Percentiles rank a stretch among this genome's conserved stretches.
Evolutionary conservation across 768 basidiomycete species (phyloP).

Genomic region (Phlebiopsis flavidoalba): DNA sequence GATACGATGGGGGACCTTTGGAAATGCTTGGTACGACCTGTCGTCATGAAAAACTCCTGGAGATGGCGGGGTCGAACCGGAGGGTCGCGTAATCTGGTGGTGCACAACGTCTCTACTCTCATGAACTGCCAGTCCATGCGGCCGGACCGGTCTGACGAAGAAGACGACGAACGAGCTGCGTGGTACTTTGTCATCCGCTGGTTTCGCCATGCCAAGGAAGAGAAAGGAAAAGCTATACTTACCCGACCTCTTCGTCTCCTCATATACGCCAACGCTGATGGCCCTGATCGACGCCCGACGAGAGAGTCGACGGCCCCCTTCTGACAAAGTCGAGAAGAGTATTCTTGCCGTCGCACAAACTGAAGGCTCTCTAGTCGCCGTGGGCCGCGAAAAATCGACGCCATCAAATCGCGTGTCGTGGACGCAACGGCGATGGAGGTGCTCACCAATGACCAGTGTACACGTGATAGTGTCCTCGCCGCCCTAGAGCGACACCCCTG

Average conservation of each 20-base stretch:
- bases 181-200: no score
- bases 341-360: background rate
- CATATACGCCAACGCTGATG: slow-evolving; percentile 26
- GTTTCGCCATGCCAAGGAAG: no score
- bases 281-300: slow-evolving; percentile 13
- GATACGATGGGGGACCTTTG: background rate
- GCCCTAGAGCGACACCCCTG: slow-evolving; percentile 8
- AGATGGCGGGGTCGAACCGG: background rate
- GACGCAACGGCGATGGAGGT: background rate
- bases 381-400: background rate
- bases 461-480: slow-evolving; percentile 4
- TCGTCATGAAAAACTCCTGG: background rate
- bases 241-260: slow-evolving; percentile 21
- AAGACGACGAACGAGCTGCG: background rate
- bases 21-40: background rate
- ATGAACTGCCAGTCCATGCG: slow-evolving; percentile 14
- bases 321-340: background rate
- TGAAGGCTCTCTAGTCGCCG: background rate
- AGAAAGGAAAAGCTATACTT: slow-evolving; percentile 4
- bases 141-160: slow-evolving; percentile 18
- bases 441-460: background rate
- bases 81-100: slow-evolving; percentile 4
- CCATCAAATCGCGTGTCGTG: background rate
- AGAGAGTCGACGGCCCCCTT: no score
- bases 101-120: background rate